Evolutionary conservation across 495 filamentous ascomycete genomes (phyloP).

Genomic region (Antarctomyces pellizariae): DNA sequence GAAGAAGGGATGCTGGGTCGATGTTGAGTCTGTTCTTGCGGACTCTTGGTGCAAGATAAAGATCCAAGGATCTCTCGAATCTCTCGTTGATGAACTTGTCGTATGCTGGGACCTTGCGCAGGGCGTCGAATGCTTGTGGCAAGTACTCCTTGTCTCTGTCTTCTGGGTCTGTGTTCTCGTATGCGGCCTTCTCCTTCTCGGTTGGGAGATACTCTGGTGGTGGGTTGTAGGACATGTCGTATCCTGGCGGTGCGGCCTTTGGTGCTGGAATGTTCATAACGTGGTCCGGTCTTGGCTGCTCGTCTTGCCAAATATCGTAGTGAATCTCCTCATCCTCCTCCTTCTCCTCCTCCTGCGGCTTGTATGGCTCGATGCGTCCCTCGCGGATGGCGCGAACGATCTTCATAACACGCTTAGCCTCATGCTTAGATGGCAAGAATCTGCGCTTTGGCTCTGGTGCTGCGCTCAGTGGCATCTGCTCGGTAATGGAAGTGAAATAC

Average conservation of each 20-base stretch:
- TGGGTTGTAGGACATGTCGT: constrained; percentile 92
- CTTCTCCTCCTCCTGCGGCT: constrained; percentile 51
- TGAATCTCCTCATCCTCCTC: constrained; percentile 37
- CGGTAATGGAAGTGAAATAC: constrained; percentile 74
- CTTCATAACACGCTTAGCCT: constrained; percentile 94
- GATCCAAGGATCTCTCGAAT: constrained; percentile 84
- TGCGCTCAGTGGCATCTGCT: constrained; percentile 83
- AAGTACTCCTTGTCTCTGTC: constrained; percentile 80
- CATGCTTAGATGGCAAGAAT: constrained; percentile 94
- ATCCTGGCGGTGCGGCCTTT: constrained; percentile 80
- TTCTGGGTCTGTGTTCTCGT: constrained; percentile 74
- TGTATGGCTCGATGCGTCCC: constrained; percentile 82
- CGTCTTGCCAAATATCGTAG: constrained; percentile 91
- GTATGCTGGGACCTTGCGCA: constrained; percentile 86
- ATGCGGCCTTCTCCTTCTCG: constrained; percentile 59
- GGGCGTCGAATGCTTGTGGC: constrained; percentile 52
- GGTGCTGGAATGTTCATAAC: constrained; percentile 92
- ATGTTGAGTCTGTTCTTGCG: constrained; percentile 89
- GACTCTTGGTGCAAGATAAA: constrained; percentile 83
- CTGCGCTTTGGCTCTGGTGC: constrained; percentile 90
- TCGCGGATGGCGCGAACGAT: constrained; percentile 88
- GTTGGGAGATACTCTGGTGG: constrained; percentile 84
- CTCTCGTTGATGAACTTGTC: constrained; percentile 77
- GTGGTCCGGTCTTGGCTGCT: constrained; percentile 60
- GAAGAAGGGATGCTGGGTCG: constrained; percentile 78